These are phyloP conservation scores for Dioszegia hungarica DNA, from an alignment of 768 basidiomycete genomes.

Conservation along the genomic window DNA sequence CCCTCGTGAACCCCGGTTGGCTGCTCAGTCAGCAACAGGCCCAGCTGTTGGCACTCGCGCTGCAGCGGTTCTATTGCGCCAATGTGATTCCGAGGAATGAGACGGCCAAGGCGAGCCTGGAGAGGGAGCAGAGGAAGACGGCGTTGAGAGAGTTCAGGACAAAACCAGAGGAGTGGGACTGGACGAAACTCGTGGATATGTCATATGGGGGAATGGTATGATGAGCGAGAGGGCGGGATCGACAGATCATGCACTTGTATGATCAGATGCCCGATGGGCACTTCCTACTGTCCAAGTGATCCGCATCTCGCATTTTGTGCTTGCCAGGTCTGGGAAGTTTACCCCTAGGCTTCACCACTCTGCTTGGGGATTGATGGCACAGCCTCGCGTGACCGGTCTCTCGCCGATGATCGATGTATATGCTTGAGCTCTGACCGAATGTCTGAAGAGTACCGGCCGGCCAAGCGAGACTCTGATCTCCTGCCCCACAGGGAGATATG, in stretches of 20 bases:
- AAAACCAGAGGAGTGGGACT: constrained; percentile 69
- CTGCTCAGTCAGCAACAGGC: constrained; percentile 72
- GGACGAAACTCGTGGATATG: constrained; percentile 69
- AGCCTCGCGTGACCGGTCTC: too few relatives aligned
- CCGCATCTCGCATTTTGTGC: too few relatives aligned
- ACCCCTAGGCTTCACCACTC: too few relatives aligned
- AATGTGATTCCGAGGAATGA: constrained; percentile 20
- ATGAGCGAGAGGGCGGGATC: not conserved
- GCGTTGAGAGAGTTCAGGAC: constrained; percentile 72
- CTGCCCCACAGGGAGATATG: too few relatives aligned
- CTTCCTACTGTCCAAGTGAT: too few relatives aligned
- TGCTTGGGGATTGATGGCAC: too few relatives aligned
- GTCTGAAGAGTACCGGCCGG: too few relatives aligned
- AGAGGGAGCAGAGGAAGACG: constrained; percentile 50
- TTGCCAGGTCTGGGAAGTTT: too few relatives aligned
- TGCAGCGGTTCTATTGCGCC: constrained; percentile 74
- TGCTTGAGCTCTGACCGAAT: too few relatives aligned
- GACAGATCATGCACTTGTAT: not conserved
- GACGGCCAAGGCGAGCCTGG: constrained; percentile 51
- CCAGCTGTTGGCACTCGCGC: constrained; percentile 68
- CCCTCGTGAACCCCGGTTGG: constrained; percentile 26
- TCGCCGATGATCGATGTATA: too few relatives aligned
- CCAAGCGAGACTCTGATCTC: too few relatives aligned
- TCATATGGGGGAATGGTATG: constrained; percentile 45
- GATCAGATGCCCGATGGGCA: too few relatives aligned